Evolutionary conservation across 768 basidiomycete genomes (phyloP).

Genomic region (Dioszegia aurantiaca): DNA sequence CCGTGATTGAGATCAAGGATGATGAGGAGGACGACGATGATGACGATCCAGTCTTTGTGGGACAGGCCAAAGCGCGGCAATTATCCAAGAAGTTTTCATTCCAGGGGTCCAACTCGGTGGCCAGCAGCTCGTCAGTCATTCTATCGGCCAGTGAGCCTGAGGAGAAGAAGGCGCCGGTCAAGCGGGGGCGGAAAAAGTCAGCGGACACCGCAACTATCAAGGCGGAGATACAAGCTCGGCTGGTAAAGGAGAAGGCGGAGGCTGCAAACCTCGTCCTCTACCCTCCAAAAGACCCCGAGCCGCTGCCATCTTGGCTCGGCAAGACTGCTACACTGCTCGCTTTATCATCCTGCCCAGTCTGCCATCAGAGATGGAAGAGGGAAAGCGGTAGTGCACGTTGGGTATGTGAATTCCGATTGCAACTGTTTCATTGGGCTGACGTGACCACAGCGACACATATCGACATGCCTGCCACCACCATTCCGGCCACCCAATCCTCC

Average conservation of each 20-base stretch:
- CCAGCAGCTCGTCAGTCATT: not conserved
- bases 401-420: constrained; percentile 21
- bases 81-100: constrained; percentile 22
- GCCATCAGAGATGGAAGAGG: constrained; percentile 32
- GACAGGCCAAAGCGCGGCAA: constrained; percentile 7
- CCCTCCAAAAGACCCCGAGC: constrained; percentile 14
- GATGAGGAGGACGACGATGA: constrained; percentile 25
- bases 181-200: not conserved
- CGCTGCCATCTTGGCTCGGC: constrained; percentile 34
- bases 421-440: not conserved
- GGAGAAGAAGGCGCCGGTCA: not conserved
- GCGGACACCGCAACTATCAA: not conserved
- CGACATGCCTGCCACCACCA: constrained; percentile 36
- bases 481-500: constrained; percentile 40
- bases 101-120: not conserved
- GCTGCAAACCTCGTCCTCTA: not conserved
- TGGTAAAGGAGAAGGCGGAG: constrained; percentile 1
- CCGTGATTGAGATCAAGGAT: not conserved
- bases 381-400: constrained; percentile 36
- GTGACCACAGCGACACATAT: constrained; percentile 33
- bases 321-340: constrained; percentile 25
- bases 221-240: not conserved
- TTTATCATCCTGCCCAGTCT: constrained; percentile 29
- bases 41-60: constrained; percentile 27
- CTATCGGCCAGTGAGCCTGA: not conserved